phyloP scores from a whole-genome alignment of 495 filamentous ascomycete genomes.

The Xylaria bambusicola region DNA sequence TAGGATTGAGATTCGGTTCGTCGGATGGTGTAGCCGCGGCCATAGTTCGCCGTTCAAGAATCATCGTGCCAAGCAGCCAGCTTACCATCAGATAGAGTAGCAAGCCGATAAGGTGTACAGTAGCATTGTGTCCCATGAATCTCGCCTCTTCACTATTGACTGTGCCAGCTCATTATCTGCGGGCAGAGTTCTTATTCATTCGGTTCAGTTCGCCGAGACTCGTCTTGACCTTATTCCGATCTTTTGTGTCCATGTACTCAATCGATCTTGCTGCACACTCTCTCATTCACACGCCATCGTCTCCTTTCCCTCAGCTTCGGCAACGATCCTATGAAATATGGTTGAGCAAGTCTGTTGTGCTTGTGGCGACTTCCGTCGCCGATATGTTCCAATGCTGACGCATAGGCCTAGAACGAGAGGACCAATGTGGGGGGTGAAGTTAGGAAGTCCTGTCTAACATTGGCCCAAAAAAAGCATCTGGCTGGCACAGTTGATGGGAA shows the following conservation, averaged over 20 bases:
- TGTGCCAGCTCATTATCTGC: constrained; percentile 4
- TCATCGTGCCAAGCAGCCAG: constrained; percentile 6
- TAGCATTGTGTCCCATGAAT: background rate
- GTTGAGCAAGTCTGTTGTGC: background rate
- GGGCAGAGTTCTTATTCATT: constrained; percentile 11
- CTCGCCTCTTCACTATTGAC: background rate
- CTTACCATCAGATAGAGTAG: background rate
- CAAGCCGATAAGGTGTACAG: background rate
- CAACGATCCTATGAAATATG: background rate
- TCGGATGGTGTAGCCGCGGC: constrained; percentile 4
- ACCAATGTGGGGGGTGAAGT: background rate
- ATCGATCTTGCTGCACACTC: background rate
- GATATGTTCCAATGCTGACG: too few species aligned
- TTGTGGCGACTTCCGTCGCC: background rate
- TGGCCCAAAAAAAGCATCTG: too few species aligned
- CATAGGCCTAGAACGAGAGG: background rate
- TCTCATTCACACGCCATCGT: background rate
- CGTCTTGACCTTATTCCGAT: background rate
- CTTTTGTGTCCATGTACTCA: background rate
- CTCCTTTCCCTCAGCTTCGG: background rate
- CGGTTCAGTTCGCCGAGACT: constrained; percentile 1
- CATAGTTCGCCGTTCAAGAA: background rate
- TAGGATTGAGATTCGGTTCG: background rate
- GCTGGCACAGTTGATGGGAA: too few species aligned
- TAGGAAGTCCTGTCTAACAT: too few species aligned